Evolutionary conservation across 2,329 filamentous ascomycete species (phyloP), one percentile per base, ranked within the genome.

Genomic region (Calonectria pteridis): DNA sequence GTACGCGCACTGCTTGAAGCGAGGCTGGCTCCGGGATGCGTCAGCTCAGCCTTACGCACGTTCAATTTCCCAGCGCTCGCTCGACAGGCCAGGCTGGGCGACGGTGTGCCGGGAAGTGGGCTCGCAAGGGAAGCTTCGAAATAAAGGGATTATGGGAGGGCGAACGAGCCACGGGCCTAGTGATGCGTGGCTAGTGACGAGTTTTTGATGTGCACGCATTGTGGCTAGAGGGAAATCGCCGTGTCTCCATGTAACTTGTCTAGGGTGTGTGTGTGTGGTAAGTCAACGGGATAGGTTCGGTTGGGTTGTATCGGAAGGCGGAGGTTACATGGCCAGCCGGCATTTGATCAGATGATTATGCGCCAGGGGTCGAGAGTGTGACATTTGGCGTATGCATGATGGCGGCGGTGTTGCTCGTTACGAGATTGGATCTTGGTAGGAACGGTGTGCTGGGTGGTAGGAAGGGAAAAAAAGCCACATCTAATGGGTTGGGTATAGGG

Each of bases 41-140:
- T 73, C 62, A 73, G 67, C 63, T 71, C 63, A 71, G 63, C 68
- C 72, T 73, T 63, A 67, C 37, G 58, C 70, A 65, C 55, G 65
- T 65, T 62, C 49, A 43, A 31, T 49, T 40, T 55, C 46, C 43
- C 37, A 26, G 51, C 31, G 7, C n/a, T 16, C 2, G 28, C 50
- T 35, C 14, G 33, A 40, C 55, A 37, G 55, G 23, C 33, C 33
- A 26, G 3, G 55, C 55, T 18, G 11, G n/a, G 14, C 35, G 31
- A 28, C 9, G 9, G 1, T 9, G 6, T 9, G 14, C 29, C 35
- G 55, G 55, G 13, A 62, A 28, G 55, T 62, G 55, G 55, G 33
- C 7, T 62, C 9, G 55, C 28, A 29, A 55, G 18, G 14, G 28
- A 55, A 33, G 51, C 29, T 26, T 28, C 35, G 55, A 28, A 62